These are phyloP conservation scores for Mortierella sp. DNA, from an alignment of 371 early-diverging fungal species.

Conservation along the genomic window DNA sequence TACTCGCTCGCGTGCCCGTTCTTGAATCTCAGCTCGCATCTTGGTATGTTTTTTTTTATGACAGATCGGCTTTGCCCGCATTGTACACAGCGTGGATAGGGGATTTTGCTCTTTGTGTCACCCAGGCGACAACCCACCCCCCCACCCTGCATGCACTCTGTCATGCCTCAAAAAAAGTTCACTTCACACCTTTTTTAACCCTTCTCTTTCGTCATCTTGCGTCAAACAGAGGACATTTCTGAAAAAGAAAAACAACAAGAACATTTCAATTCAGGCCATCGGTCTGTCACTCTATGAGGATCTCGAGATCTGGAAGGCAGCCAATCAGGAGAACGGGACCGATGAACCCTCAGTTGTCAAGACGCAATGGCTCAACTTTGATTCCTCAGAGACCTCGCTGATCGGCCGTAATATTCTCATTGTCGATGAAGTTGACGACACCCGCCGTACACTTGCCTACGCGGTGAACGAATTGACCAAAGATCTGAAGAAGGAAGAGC, in stretches of 20 bases:
- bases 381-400: constrained; percentile 66
- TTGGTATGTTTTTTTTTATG: constrained; percentile 39
- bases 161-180: too few relatives aligned
- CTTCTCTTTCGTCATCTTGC: background rate
- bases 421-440: constrained; percentile 86
- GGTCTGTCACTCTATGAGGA: constrained; percentile 83
- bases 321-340: constrained; percentile 47
- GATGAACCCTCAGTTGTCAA: constrained; percentile 70
- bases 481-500: constrained; percentile 70
- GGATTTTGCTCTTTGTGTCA: background rate
- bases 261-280: constrained; percentile 83
- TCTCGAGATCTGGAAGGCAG: constrained; percentile 62
- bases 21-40: constrained; percentile 50
- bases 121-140: too few relatives aligned
- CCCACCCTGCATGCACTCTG: too few relatives aligned
- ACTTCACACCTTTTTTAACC: constrained; percentile 2
- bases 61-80: too few relatives aligned
- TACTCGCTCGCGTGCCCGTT: constrained; percentile 18
- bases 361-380: constrained; percentile 86
- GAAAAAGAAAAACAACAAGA: constrained; percentile 72
- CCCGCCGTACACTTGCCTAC: constrained; percentile 76
- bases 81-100: too few relatives aligned
- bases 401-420: constrained; percentile 77
- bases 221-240: constrained; percentile 70
- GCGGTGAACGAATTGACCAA: constrained; percentile 77